Evolutionary conservation across 2,329 filamentous ascomycete genomes (phyloP).

Genomic region (Exophiala sp.): DNA sequence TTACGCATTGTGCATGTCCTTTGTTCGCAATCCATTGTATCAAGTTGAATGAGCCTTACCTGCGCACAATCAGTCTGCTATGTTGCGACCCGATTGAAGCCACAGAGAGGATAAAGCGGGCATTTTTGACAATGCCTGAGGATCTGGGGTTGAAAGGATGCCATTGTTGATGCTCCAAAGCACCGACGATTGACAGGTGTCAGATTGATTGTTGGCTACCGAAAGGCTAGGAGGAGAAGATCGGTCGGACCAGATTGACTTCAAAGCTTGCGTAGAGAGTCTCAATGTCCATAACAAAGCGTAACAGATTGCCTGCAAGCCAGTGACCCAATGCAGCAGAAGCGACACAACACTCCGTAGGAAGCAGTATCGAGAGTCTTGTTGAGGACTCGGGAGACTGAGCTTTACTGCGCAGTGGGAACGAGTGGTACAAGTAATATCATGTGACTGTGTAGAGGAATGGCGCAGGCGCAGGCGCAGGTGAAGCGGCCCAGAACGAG

Average conservation of each 20-base stretch:
- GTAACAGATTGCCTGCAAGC: no score
- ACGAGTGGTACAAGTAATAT: no score
- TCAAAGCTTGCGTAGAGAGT: not conserved
- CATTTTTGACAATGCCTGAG: not conserved
- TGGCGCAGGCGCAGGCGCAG: no score
- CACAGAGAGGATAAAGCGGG: not conserved
- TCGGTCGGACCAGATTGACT: not conserved
- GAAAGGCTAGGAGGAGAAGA: not conserved
- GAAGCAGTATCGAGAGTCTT: no score
- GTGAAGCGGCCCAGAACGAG: not conserved
- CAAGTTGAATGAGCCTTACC: not conserved
- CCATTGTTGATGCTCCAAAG: not conserved
- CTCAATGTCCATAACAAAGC: no score
- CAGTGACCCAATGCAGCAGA: no score
- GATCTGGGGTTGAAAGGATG: not conserved
- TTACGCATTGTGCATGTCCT: no score
- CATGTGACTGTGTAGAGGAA: no score
- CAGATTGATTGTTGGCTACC: not conserved
- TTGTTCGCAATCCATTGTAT: not conserved
- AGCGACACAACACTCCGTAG: no score
- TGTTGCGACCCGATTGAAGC: not conserved
- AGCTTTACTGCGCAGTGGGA: no score
- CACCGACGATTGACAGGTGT: not conserved
- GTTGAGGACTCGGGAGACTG: no score
- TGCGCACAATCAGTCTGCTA: not conserved